A percentile compares a stretch with the other conserved stretches of the same genome.
These are phyloP conservation scores for Amaranthus palmeri DNA, from an alignment of 148 eudicot species.

Conservation along the genomic window DNA sequence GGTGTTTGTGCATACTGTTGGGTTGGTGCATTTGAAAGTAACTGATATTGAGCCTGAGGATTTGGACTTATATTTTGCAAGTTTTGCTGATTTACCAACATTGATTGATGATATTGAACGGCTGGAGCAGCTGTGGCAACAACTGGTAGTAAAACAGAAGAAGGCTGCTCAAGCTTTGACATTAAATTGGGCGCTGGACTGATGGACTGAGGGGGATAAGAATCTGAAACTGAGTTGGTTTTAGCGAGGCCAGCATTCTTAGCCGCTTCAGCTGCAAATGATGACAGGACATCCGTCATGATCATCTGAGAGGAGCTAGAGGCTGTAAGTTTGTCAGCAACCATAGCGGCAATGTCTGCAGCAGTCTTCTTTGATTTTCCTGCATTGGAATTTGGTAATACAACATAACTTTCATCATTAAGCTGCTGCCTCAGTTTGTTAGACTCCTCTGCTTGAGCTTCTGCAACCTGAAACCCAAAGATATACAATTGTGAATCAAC, in stretches of 20 bases:
- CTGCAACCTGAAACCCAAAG: conserved; percentile 58
- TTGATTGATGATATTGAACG: conserved; percentile 44
- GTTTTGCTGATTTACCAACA: conserved; percentile 42
- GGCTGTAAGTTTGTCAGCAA: conserved; percentile 90
- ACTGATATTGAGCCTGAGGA: conserved; percentile 52
- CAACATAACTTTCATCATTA: conserved; percentile 56
- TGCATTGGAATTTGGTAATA: conserved; percentile 30
- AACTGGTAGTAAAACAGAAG: conserved; percentile 29
- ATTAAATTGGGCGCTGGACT: conserved; percentile 27
- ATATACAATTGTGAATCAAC: neutral
- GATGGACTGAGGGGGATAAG: conserved; percentile 29
- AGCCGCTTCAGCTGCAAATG: conserved; percentile 92
- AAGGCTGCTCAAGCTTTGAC: conserved; percentile 35
- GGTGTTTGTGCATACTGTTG: conserved; percentile 64
- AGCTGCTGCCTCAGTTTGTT: conserved; percentile 57
- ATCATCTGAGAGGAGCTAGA: conserved; percentile 84
- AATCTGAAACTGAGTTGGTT: conserved; percentile 33
- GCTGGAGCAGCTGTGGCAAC: conserved; percentile 36
- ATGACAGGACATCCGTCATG: conserved; percentile 85
- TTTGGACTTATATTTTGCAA: conserved; percentile 38
- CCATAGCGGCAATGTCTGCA: conserved; percentile 91
- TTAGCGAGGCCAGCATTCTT: conserved; percentile 53
- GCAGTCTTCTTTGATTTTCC: conserved; percentile 57
- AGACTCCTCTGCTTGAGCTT: conserved; percentile 72
- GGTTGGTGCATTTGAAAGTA: conserved; percentile 39